Percentiles rank a stretch among this genome's conserved stretches.
Conservation (phyloP, 768 basidiomycete species). For the Termitomyces sp. region DNA sequence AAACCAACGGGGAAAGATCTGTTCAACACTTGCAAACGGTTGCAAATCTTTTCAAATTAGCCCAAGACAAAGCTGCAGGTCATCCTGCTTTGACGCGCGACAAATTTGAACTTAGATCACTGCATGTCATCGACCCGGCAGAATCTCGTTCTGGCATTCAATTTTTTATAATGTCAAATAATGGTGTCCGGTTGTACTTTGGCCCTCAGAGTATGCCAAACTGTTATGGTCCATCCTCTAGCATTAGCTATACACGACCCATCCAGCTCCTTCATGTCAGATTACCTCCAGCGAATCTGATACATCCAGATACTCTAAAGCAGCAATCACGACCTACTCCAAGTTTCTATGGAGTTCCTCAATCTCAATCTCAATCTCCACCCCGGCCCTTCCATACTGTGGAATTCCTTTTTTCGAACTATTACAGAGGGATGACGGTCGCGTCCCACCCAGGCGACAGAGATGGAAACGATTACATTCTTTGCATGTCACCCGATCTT, state of each 20-base stretch:
- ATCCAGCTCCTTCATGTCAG: slow-evolving; percentile 78
- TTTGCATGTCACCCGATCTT: slow-evolving; percentile 75
- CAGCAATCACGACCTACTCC: slow-evolving; percentile 44
- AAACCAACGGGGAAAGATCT: slow-evolving; percentile 57
- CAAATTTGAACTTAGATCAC: slow-evolving; percentile 63
- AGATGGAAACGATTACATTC: slow-evolving; percentile 70
- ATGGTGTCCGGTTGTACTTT: slow-evolving; percentile 86
- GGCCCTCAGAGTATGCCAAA: slow-evolving; percentile 49
- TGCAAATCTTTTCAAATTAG: slow-evolving; percentile 69
- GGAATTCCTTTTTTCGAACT: slow-evolving; percentile 59
- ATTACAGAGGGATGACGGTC: slow-evolving; percentile 63
- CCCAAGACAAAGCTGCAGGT: slow-evolving; percentile 79
- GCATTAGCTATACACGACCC: slow-evolving; percentile 29
- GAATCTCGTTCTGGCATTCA: slow-evolving; percentile 73
- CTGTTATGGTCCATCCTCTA: slow-evolving; percentile 41
- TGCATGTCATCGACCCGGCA: slow-evolving; percentile 65
- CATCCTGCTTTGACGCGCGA: slow-evolving; percentile 69
- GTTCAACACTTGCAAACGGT: slow-evolving; percentile 73
- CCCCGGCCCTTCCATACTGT: slow-evolving; percentile 59
- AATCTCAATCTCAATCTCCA: slow-evolving; percentile 40
- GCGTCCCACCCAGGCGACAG: slow-evolving; percentile 73
- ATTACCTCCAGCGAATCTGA: slow-evolving; percentile 69
- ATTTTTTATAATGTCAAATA: slow-evolving; percentile 77
- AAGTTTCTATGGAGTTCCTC: slow-evolving; percentile 47
- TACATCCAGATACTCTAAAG: slow-evolving; percentile 72